Evolutionary conservation across 495 filamentous ascomycete species (phyloP), one percentile per base, ranked within the genome.

Genomic region (Alectoria sarmentosa): DNA sequence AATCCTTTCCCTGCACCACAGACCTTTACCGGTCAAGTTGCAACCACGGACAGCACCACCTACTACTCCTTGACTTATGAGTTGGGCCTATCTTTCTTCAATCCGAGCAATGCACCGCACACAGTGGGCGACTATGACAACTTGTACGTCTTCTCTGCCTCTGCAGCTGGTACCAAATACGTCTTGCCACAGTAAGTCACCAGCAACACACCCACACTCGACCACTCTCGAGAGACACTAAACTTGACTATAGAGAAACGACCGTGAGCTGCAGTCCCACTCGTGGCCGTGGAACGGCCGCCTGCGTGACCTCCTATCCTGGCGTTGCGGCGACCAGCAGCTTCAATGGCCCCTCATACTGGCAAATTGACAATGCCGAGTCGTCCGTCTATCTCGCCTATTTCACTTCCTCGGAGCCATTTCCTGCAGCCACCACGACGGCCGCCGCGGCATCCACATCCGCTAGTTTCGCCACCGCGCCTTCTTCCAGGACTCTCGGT

Each of bases 1-100:
- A n/a, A 55, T 7, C 52, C 52, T 34, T 3, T 19, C 0, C 52
- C 28, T 0, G 5, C 1, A 9, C 30, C 28, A 3, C 30, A 34
- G 52, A 34, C 2, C 8, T 19, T 55, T 11, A 55, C 52, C 15
- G 52, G 52, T n/a, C 52, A 55, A 34, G 14, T 55, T 3, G 5
- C 52, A 8, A 55, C 52, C 17, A 36, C 15, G 17, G 28, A 5
- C 30, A n/a, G 30, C 30, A 55, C 52, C 15, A 55, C 52, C 30
- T 55, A 55, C 52, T 55, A 55, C 30, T 21, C 52, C 52, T 55
- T 55, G 49, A 54, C 49, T 10, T 55, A 55, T 11, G 30, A 55
- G 5, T 7, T 34, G 14, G 52, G 52, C 11, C 1, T 11, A 9
- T 34, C 15, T 0, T 34, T 32, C 28, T 55, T 55, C 52, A 36